Evolutionary conservation across 2,329 filamentous ascomycete genomes (phyloP).

Genomic region (Chaetomiaceae sp.): DNA sequence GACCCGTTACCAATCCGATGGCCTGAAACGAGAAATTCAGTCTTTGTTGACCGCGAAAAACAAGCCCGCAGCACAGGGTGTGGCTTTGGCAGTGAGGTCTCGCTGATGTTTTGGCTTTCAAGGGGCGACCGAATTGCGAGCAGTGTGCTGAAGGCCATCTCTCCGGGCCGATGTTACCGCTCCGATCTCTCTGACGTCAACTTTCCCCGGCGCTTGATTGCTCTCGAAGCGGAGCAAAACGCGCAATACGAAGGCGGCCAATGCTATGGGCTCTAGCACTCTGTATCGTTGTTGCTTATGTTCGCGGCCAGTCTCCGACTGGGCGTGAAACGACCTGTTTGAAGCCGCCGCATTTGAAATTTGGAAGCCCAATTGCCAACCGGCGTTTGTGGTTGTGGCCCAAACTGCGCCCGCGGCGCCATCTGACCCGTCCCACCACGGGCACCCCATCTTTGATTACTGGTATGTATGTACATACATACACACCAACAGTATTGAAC

Average conservation of each 20-base stretch:
- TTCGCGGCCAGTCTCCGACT: background rate
- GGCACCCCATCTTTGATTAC: no score
- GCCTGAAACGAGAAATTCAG: slow-evolving; percentile 2
- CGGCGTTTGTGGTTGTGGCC: background rate
- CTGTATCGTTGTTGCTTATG: no score
- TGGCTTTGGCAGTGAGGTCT: background rate
- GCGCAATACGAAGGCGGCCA: background rate
- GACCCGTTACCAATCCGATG: background rate
- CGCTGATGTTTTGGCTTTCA: background rate
- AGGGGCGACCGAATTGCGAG: background rate
- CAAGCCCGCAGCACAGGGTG: background rate
- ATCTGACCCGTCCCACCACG: no score
- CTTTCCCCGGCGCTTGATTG: background rate
- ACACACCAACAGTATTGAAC: no score
- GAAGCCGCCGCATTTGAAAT: slow-evolving; percentile 7
- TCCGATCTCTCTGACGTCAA: no score
- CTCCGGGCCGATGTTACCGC: background rate
- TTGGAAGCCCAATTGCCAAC: background rate
- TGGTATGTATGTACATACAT: no score
- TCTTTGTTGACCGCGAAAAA: background rate
- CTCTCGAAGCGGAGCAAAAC: background rate
- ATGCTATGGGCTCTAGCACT: no score
- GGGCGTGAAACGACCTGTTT: slow-evolving; percentile 10
- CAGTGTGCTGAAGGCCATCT: background rate
- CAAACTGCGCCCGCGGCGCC: no score